A percentile compares a stretch with the other conserved stretches of the same genome.
Evolutionary conservation across 306 rosid genomes (phyloP).

Genomic region (Psophocarpus tetragonolobus): DNA sequence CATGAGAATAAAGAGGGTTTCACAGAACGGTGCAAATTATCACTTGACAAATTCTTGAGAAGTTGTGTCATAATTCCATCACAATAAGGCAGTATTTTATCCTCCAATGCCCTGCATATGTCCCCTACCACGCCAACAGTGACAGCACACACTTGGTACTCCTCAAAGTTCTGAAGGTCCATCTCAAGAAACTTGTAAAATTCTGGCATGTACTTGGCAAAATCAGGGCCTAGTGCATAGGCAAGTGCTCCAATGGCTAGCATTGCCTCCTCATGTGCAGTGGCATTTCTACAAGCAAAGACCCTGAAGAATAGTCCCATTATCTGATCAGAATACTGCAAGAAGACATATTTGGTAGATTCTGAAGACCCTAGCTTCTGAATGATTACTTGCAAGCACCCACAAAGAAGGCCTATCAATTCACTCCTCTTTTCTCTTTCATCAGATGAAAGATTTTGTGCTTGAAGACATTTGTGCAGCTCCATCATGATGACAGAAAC

Average conservation of each 20-base stretch:
- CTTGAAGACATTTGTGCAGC: constrained; percentile 81
- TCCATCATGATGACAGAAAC: constrained; percentile 77
- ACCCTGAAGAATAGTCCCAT: constrained; percentile 83
- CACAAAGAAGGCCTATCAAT: constrained; percentile 86
- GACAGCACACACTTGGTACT: constrained; percentile 88
- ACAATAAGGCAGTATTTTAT: constrained; percentile 80
- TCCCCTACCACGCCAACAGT: constrained; percentile 98
- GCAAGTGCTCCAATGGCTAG: constrained; percentile 97
- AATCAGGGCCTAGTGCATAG: constrained; percentile 72
- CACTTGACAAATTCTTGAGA: constrained; percentile 84
- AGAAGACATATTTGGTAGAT: constrained; percentile 63
- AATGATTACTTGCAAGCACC: constrained; percentile 86
- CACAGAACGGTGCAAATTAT: constrained; percentile 85
- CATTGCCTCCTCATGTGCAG: constrained; percentile 96
- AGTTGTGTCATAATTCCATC: constrained; percentile 94
- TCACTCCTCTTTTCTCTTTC: constrained; percentile 82
- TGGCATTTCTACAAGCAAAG: constrained; percentile 86
- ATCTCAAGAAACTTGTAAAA: constrained; percentile 75
- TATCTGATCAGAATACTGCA: constrained; percentile 82
- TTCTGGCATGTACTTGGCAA: constrained; percentile 81
- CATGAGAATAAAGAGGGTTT: constrained; percentile 91
- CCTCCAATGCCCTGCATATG: constrained; percentile 88
- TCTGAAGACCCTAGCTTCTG: constrained; percentile 86
- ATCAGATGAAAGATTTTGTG: constrained; percentile 75
- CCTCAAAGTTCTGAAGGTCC: constrained; percentile 94